A percentile compares a stretch with the other conserved stretches of the same genome.
Evolutionary conservation across 306 rosid genomes (phyloP).

Genomic region (Hylodesmum podocarpum): DNA sequence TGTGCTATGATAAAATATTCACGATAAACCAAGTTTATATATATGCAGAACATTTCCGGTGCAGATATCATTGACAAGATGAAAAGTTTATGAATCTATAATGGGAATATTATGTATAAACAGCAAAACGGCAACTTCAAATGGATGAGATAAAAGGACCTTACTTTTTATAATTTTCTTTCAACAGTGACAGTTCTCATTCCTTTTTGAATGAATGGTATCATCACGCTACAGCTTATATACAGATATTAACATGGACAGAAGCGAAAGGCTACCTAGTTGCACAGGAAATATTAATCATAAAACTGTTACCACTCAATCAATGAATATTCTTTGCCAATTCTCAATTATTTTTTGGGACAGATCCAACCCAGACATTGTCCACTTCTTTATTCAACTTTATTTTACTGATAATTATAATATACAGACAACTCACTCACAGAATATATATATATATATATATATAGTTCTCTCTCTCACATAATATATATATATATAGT

Average conservation of each 20-base stretch:
- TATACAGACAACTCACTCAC: too few species aligned
- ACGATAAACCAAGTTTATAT: not conserved
- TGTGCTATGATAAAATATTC: not conserved
- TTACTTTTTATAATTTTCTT: not conserved
- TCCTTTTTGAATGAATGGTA: not conserved
- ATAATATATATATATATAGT: too few species aligned
- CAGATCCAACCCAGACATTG: not conserved
- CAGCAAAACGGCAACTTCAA: not conserved
- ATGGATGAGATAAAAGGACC: not conserved
- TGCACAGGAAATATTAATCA: too few species aligned
- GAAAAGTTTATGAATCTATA: not conserved
- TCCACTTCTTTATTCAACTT: too few species aligned
- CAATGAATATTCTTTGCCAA: not conserved
- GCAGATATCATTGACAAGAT: not conserved
- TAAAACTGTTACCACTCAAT: too few species aligned
- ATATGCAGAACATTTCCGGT: not conserved
- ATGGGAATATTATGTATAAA: not conserved
- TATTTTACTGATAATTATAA: too few species aligned
- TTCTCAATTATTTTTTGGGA: not conserved
- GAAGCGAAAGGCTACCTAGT: too few species aligned
- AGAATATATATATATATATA: too few species aligned
- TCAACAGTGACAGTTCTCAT: not conserved
- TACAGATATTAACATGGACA: too few species aligned
- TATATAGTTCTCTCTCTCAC: too few species aligned
- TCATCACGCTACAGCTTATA: too few species aligned